Evolutionary conservation across 164 flowering plant species (phyloP).

Genomic region (Macadamia tetraphylla): DNA sequence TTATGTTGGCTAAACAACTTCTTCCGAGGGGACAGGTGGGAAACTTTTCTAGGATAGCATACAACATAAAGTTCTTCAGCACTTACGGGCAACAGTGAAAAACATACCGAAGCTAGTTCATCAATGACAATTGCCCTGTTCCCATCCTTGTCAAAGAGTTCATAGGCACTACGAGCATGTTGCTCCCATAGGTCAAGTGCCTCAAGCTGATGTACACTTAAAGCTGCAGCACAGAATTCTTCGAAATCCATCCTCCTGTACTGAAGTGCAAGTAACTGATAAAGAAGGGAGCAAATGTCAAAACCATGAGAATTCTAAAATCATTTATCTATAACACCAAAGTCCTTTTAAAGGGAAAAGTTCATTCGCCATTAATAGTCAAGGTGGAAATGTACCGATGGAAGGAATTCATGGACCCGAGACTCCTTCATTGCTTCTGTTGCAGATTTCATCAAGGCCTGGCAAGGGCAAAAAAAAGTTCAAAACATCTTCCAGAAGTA

Average conservation of each 20-base stretch:
- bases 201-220: conserved; percentile 88
- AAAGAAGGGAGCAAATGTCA: conserved; percentile 5
- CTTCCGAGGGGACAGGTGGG: background rate
- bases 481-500: conserved; percentile 5
- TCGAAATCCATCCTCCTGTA: conserved; percentile 92
- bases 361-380: background rate
- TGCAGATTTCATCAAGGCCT: conserved; percentile 74
- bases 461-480: conserved; percentile 16
- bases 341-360: background rate
- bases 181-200: conserved; percentile 92
- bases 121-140: conserved; percentile 86
- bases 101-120: conserved; percentile 87
- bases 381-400: conserved; percentile 38
- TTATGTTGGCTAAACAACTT: background rate
- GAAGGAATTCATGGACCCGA: conserved; percentile 59
- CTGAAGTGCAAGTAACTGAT: conserved; percentile 76
- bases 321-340: background rate
- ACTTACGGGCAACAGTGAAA: background rate
- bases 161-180: conserved; percentile 85
- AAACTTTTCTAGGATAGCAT: background rate
- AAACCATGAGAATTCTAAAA: background rate
- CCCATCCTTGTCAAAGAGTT: conserved; percentile 82
- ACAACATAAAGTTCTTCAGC: background rate
- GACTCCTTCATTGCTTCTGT: conserved; percentile 98
- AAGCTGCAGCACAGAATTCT: conserved; percentile 89